Base-by-base conservation (phyloP, 805 yeast species). In the Lipomyces yamanashiensis region DNA sequence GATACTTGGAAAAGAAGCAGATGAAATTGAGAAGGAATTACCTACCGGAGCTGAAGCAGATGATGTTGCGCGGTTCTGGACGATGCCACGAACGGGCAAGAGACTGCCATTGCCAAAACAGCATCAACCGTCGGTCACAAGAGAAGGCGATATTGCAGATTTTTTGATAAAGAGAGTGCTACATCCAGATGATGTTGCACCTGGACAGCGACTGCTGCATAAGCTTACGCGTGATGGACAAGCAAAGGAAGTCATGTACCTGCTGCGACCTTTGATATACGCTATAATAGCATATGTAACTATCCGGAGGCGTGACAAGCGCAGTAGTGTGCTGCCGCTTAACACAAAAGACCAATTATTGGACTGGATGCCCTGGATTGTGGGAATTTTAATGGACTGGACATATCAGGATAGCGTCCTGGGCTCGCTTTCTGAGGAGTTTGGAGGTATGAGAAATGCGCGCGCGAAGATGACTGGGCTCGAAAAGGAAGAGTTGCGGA, bases 311-410 rank as follows among this genome's bases (percentile, higher is more conserved):
- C 21, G 19, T 13, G 48, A 23, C 23, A 13, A 41, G 17, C 9
- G 13, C 39, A 10, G 48, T 19, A 13, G 33, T 10, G 12, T 15
- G 13, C 13, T 40, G 19, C 7, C 15, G 3, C 3, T 4, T 48
- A 39, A 15, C 28, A 28, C 28, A 28, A 40, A 23, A 41, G 23
- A 53, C 49, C 47, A 40, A 39, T 23, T 50, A 43, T 19, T 62
- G 13, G 71, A 72, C 52, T 79, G 81, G 81, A 71, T 74, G 13
- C 81, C 81, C 1, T 78, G 81, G 81, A 47, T 75, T 2, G 61
- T 72, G 15, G 81, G 81, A 3, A 36, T 75, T 9, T 68, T 70
- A 2, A 54, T 76, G 6, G 81, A 78, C 61, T 67, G 71, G n/a
- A 21, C 70, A 40, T 68, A 78, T 19, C 70, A 75, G 9, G 69